These are phyloP conservation scores for Aspergillus neotritici DNA, from an alignment of 2,329 filamentous ascomycete genomes.

Conservation along the genomic window DNA sequence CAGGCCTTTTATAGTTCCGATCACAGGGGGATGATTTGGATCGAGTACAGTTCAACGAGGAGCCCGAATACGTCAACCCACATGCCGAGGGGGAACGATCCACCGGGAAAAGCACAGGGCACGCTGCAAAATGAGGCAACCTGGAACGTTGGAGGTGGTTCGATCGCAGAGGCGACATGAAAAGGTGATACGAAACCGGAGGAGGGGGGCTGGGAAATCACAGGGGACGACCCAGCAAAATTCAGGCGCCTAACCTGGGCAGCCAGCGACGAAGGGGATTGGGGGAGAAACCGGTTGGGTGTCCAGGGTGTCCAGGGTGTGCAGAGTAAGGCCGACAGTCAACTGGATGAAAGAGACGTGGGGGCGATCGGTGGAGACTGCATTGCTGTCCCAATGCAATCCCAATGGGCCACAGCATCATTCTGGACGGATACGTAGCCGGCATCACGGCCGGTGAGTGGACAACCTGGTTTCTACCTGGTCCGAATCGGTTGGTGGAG, in stretches of 20 bases:
- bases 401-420: slow-evolving; percentile 5
- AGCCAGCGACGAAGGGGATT: slow-evolving; percentile 20
- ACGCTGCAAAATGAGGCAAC: slow-evolving; percentile 5
- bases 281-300: slow-evolving; percentile 13
- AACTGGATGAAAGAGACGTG: neutral
- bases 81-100: no score
- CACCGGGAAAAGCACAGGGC: neutral
- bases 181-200: no score
- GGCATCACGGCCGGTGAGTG: neutral
- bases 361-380: slow-evolving; percentile 18
- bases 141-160: slow-evolving; percentile 3
- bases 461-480: neutral
- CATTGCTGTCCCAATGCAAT: slow-evolving; percentile 10
- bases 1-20: no score
- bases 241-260: slow-evolving; percentile 16
- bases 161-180: neutral
- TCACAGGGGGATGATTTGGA: no score
- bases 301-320: slow-evolving; percentile 10
- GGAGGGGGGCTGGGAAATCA: slow-evolving; percentile 16
- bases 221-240: slow-evolving; percentile 9
- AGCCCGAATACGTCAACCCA: no score
- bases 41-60: no score
- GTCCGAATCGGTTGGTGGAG: no score
- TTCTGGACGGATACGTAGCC: slow-evolving; percentile 9
- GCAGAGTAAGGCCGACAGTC: slow-evolving; percentile 12